phyloP scores from a whole-genome alignment of 257 asterid species.

The Ophiorrhiza pumila region DNA sequence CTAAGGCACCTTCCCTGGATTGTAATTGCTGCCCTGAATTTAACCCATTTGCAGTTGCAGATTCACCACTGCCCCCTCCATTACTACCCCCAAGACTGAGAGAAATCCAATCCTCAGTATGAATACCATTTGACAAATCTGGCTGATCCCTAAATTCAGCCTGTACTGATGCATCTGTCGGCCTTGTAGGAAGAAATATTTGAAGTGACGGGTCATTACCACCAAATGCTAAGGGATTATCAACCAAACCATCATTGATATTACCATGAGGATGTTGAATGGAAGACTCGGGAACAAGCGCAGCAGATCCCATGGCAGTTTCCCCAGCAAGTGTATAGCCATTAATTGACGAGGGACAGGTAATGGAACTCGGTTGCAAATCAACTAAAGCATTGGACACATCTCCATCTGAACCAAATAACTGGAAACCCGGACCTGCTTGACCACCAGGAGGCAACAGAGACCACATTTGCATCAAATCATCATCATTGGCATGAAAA shows the following conservation, averaged over 20 bases:
- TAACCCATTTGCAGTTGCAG: conserved; percentile 45
- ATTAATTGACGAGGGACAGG: conserved; percentile 52
- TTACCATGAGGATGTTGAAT: conserved; percentile 36
- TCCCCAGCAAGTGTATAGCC: conserved; percentile 51
- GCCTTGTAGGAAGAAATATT: conserved; percentile 87
- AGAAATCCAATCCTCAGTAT: conserved; percentile 78
- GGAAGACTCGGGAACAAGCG: conserved; percentile 45
- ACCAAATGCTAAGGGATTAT: conserved; percentile 61
- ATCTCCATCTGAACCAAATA: conserved; percentile 74
- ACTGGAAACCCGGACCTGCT: conserved; percentile 74
- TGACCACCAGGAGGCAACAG: conserved; percentile 72
- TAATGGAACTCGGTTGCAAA: conserved; percentile 51
- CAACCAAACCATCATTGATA: conserved; percentile 56
- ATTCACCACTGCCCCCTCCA: conserved; percentile 36
- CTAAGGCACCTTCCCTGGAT: conserved; percentile 44
- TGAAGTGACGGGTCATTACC: conserved; percentile 89
- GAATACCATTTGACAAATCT: conserved; percentile 63
- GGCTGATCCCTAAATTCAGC: conserved; percentile 52
- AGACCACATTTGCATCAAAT: conserved; percentile 69
- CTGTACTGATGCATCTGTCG: conserved; percentile 56
- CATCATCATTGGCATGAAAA: conserved; percentile 56
- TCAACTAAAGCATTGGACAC: conserved; percentile 61
- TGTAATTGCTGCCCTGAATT: conserved; percentile 46
- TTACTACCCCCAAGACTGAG: conserved; percentile 80
- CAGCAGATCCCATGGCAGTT: conserved; percentile 48